Conservation (phyloP, 2,329 filamentous ascomycete species). For the Trichoderma atroviride region DNA sequence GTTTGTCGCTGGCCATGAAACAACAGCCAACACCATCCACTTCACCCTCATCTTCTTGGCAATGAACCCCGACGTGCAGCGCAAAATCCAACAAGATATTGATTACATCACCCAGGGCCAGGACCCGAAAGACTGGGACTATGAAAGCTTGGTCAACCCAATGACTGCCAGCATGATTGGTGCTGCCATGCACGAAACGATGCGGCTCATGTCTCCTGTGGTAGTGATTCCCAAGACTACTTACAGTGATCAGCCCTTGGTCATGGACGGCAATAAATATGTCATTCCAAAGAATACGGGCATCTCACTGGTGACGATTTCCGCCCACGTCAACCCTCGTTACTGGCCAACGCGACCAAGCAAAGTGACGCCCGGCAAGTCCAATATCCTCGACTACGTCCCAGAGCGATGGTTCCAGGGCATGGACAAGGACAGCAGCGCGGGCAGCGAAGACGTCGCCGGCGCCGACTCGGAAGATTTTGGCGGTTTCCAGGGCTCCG, state of each 20-base stretch:
- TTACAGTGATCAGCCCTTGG: slow-evolving; percentile 58
- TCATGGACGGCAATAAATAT: slow-evolving; percentile 59
- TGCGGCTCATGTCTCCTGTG: slow-evolving; percentile 73
- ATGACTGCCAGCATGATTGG: slow-evolving; percentile 72
- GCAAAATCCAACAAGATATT: slow-evolving; percentile 68
- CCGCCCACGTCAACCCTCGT: slow-evolving; percentile 67
- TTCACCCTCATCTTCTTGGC: slow-evolving; percentile 71
- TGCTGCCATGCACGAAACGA: slow-evolving; percentile 76
- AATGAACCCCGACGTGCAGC: slow-evolving; percentile 64
- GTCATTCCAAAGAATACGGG: slow-evolving; percentile 59
- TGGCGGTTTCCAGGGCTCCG: slow-evolving; percentile 61
- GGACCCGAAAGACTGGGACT: slow-evolving; percentile 67
- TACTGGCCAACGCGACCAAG: slow-evolving; percentile 67
- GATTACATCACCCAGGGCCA: slow-evolving; percentile 63
- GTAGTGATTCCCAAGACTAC: slow-evolving; percentile 71
- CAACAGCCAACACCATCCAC: slow-evolving; percentile 74
- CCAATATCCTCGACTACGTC: slow-evolving; percentile 68
- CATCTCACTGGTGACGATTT: slow-evolving; percentile 59
- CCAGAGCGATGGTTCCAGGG: slow-evolving; percentile 71
- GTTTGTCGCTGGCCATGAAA: slow-evolving; percentile 77
- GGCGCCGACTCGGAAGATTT: slow-evolving; percentile 55
- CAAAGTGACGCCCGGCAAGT: slow-evolving; percentile 44
- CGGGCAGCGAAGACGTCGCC: slow-evolving; percentile 34
- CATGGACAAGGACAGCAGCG: slow-evolving; percentile 33
- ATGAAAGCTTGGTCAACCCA: slow-evolving; percentile 65